Evolutionary conservation across 805 yeast species (phyloP).

Genomic region (Isabelozyma gotoi): DNA sequence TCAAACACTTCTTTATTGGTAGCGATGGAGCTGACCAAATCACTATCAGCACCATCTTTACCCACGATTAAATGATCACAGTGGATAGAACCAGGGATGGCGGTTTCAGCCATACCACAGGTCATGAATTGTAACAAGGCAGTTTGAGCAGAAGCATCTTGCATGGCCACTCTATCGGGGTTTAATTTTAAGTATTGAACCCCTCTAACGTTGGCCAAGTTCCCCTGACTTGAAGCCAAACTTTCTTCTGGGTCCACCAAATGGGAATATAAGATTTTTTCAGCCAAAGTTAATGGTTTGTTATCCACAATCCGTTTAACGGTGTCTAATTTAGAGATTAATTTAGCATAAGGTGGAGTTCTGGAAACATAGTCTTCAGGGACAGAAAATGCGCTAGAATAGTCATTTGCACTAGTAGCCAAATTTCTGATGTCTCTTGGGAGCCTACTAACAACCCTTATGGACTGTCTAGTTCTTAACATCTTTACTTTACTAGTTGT

Average conservation of each 20-base stretch:
- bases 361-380: constrained; percentile 66
- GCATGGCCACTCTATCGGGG: constrained; percentile 99
- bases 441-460: constrained; percentile 3
- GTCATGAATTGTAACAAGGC: constrained; percentile 99
- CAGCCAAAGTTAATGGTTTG: constrained; percentile 86
- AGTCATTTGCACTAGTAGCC: constrained; percentile 28
- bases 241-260: constrained; percentile 83
- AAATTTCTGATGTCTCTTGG: constrained; percentile 17
- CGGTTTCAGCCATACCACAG: constrained; percentile 82
- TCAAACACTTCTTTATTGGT: constrained; percentile 95
- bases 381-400: constrained; percentile 28
- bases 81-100: constrained; percentile 94
- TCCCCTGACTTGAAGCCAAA: constrained; percentile 50
- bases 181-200: constrained; percentile 84
- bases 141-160: constrained; percentile 99
- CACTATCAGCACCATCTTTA: constrained; percentile 85
- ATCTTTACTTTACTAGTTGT: constrained; percentile 2
- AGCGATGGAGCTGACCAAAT: constrained; percentile 75
- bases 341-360: constrained; percentile 85
- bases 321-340: constrained; percentile 58
- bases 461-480: constrained; percentile 12
- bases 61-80: constrained; percentile 99
- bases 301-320: constrained; percentile 68
- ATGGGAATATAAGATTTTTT: constrained; percentile 91
- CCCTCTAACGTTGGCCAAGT: constrained; percentile 69